Conservation (phyloP, 805 yeast species). For the Suhomyces canberraensis region DNA sequence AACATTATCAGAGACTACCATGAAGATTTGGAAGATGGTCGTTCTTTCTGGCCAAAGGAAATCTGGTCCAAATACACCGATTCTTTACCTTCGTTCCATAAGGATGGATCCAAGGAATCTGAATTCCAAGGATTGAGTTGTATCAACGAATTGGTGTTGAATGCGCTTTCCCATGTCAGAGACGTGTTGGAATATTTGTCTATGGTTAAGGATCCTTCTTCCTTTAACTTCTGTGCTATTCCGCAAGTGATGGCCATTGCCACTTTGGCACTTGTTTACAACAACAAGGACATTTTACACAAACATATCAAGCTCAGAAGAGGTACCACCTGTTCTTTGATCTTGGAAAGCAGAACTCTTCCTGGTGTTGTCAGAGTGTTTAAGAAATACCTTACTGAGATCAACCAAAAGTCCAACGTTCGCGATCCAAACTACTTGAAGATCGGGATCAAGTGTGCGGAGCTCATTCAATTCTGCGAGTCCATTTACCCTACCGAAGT, state of each 20-base stretch:
- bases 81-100: slow-evolving; percentile 54
- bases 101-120: slow-evolving; percentile 34
- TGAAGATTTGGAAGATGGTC: slow-evolving; percentile 87
- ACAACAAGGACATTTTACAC: slow-evolving; percentile 70
- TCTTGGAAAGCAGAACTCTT: slow-evolving; percentile 69
- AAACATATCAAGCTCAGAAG: slow-evolving; percentile 82
- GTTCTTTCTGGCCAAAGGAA: slow-evolving; percentile 96
- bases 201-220: slow-evolving; percentile 72
- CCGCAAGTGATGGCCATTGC: slow-evolving; percentile 99
- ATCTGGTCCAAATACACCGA: slow-evolving; percentile 83
- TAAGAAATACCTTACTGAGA: slow-evolving; percentile 65
- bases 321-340: slow-evolving; percentile 78
- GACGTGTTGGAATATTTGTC: slow-evolving; percentile 76
- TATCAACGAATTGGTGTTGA: slow-evolving; percentile 74
- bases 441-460: slow-evolving; percentile 82
- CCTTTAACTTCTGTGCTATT: slow-evolving; percentile 90
- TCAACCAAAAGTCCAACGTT: slow-evolving; percentile 77
- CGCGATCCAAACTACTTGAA: slow-evolving; percentile 82
- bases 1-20: slow-evolving; percentile 93
- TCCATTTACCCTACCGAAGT: slow-evolving; percentile 56
- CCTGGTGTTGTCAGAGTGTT: slow-evolving; percentile 76
- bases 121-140: slow-evolving; percentile 67
- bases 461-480: slow-evolving; percentile 86
- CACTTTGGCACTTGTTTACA: slow-evolving; percentile 79
- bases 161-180: slow-evolving; percentile 73